Conservation (phyloP, 2,329 filamentous ascomycete species). For the Paramyrothecium roridum region DNA sequence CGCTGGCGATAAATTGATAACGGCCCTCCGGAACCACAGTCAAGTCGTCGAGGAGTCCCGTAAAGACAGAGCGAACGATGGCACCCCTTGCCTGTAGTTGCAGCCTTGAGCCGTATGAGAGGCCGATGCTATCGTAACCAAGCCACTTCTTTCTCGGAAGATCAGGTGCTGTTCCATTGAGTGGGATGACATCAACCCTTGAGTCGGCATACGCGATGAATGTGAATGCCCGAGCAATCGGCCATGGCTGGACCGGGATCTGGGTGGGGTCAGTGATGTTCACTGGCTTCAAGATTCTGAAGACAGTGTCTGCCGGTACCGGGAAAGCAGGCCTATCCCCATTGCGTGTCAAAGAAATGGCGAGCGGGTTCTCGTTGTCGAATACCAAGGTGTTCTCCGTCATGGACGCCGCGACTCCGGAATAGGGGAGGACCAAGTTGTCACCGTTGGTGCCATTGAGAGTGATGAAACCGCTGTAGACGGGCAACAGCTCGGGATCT, state of each 20-base stretch:
- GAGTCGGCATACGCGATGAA: neutral
- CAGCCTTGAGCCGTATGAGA: neutral
- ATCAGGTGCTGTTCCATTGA: neutral
- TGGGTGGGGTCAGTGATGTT: neutral
- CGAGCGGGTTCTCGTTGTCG: conserved; percentile 3
- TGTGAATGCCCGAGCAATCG: neutral
- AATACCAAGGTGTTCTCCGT: conserved; percentile 10
- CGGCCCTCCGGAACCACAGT: neutral
- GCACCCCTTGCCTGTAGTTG: neutral
- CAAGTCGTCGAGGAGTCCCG: neutral
- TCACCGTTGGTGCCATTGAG: conserved; percentile 29
- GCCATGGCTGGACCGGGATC: neutral
- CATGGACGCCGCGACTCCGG: conserved; percentile 25
- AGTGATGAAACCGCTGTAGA: conserved; percentile 36
- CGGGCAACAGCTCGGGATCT: conserved; percentile 23
- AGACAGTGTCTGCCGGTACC: conserved; percentile 14
- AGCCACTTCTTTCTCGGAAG: conserved; percentile 5
- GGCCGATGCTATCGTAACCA: conserved; percentile 15
- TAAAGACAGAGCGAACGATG: neutral
- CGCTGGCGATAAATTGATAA: neutral
- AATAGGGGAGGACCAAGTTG: conserved; percentile 29
- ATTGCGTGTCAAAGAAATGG: conserved; percentile 10
- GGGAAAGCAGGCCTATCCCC: conserved; percentile 8
- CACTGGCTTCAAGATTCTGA: conserved; percentile 13
- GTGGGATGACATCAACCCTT: neutral